A percentile compares a stretch with the other conserved stretches of the same genome.
Evolutionary conservation across 768 basidiomycete genomes (phyloP).

Genomic region (Leucocoprinus leucothites): DNA sequence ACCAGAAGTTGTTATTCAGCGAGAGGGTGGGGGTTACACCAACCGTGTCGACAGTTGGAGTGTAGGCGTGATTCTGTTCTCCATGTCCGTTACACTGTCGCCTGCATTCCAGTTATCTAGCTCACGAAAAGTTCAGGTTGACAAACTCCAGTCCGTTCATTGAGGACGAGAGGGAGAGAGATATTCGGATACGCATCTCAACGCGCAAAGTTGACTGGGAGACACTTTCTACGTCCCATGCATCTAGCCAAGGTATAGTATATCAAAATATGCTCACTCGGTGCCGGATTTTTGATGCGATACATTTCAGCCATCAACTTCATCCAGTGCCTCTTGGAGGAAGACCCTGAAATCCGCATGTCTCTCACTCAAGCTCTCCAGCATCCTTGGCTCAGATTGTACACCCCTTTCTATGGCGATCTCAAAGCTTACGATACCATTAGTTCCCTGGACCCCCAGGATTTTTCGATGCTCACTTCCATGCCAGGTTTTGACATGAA

Average conservation of each 20-base stretch:
- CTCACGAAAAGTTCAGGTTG: constrained; percentile 45
- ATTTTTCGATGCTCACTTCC: constrained; percentile 12
- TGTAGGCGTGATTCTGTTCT: constrained; percentile 90
- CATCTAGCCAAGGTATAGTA: constrained; percentile 48
- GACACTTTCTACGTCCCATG: constrained; percentile 32
- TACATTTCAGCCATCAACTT: constrained; percentile 56
- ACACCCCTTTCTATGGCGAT: constrained; percentile 24
- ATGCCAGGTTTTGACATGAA: constrained; percentile 11
- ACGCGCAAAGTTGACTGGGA: constrained; percentile 63
- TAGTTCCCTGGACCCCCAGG: constrained; percentile 10
- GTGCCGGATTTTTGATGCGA: neutral
- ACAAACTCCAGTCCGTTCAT: constrained; percentile 78
- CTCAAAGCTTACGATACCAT: constrained; percentile 8
- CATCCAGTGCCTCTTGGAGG: constrained; percentile 59
- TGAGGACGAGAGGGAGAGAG: constrained; percentile 61
- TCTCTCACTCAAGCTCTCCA: constrained; percentile 61
- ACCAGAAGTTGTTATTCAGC: constrained; percentile 81
- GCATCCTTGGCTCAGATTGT: constrained; percentile 72
- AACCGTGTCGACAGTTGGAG: constrained; percentile 95
- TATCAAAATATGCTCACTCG: neutral
- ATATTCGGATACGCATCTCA: constrained; percentile 59
- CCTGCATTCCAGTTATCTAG: neutral
- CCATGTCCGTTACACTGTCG: constrained; percentile 54
- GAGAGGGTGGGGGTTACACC: constrained; percentile 71
- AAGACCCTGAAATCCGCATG: constrained; percentile 66